Evolutionary conservation across 805 yeast genomes (phyloP), one percentile per base, ranked within the genome.

Genomic region (Spathaspora boniae): DNA sequence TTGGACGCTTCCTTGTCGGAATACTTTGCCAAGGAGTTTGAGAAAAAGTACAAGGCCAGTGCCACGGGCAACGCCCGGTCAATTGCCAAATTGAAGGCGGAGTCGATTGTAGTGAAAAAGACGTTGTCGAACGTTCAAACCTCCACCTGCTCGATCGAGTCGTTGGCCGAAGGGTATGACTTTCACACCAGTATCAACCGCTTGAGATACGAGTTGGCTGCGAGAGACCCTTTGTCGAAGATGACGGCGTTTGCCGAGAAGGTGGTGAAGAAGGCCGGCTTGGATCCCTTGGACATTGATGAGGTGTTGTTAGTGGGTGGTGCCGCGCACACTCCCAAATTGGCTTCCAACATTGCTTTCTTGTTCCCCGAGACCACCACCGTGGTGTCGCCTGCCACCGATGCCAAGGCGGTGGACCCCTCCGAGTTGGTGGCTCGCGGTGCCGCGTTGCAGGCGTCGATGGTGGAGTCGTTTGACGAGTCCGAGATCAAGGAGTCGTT

Each of bases 241-340:
- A 82, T 88, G 78, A 68, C 83, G 43, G 68, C 74, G 9, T 91
- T 93, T 54, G 83, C 86, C 37, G 86, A 82, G 55, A 64, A 71
- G 39, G 80, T 77, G 34, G 82, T 93, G 44, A 62, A 68, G 47
- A 88, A 88, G 72, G 96, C 98, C 35, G 82, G 80, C 38, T 70
- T 87, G 47, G 96, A 89, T 48, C 72, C 78, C 28, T 74, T 89
- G 53, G 96, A 88, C 54, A 75, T 93, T 45, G 93, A 88, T 58
- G 95, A 89, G 62, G 93, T 93, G 33, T 66, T 93, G 47, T 80
- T 93, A 43, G 91, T 79, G 43, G 98, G 98, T 66, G 98, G 98
- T 56, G 74, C 86, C 35, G 82, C 98, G 23, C 80, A 85, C 72
- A 80, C 88, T 47, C 97, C 98, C 51, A 93, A 93, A 72, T 74